Evolutionary conservation across 768 basidiomycete genomes (phyloP), one percentile per base, ranked within the genome.

Genomic region (Rhodocollybia butyracea): DNA sequence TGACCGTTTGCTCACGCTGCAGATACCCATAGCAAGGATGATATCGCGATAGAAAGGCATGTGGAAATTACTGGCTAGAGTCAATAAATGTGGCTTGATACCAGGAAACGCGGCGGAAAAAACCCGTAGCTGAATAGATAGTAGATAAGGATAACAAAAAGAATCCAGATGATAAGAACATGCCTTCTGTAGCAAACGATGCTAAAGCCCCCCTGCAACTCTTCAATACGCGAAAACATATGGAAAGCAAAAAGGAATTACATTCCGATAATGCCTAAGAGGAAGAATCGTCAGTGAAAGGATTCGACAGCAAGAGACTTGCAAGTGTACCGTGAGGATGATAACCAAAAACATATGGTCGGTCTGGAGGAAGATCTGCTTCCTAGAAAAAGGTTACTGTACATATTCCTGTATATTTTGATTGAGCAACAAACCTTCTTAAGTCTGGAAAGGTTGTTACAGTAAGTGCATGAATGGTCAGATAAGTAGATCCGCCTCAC

Each of bases 251-350:
- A 71, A 89, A 64, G 1, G 10, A 52, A 24, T 39, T 76, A 96
- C 94, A 97, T 98, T 63, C 96, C 95, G 68, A 99, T 98, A 61
- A 99, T 98, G 38, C 94, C 92, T 94, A 60, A 26, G n/a, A n/a
- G 26, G 11, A 55, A 19, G 8, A 41, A 52, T 63, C 12, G 66
- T 58, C 22, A 43, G 40, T 38, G 10, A 38, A 36, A 12, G 24
- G 27, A 31, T 3, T 57, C 21, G 32, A 57, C 1, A n/a, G 21
- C 7, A 21, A 10, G 30, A 50, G 34, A 13, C 8, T 30, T 5
- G 15, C 40, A 54, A 43, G 66, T 81, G 31, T 57, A 87, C 95
- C 97, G 70, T 99, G 97, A 17, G 97, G 97, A 70, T 99, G 97
- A 70, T 98, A 98, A 7, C 96, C 97, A 71, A 99, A 99, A 13